phyloP scores from a whole-genome alignment of 2,329 filamentous ascomycete species.

The Phyllosticta citriasiana region DNA sequence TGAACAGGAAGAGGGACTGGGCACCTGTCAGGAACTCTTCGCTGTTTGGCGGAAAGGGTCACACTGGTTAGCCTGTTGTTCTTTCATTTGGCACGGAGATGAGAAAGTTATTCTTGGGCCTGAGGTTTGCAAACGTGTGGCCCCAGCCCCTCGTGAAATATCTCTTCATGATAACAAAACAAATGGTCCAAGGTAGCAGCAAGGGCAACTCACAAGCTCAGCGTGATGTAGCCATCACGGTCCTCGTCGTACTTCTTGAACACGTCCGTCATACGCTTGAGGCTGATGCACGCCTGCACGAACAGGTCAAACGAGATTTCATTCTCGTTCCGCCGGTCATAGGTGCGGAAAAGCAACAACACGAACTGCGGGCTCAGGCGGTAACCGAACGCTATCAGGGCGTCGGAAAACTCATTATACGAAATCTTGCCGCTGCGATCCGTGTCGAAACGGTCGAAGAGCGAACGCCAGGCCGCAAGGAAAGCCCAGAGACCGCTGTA shows the following conservation, averaged over 20 bases:
- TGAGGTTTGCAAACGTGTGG: slow-evolving; percentile 9
- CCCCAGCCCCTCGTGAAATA: background rate
- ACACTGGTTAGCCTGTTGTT: background rate
- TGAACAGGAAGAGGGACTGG: slow-evolving; percentile 45
- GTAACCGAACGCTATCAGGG: slow-evolving; percentile 86
- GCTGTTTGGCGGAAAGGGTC: slow-evolving; percentile 19
- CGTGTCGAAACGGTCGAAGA: slow-evolving; percentile 91
- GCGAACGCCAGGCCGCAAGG: slow-evolving; percentile 80
- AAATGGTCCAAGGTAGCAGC: background rate
- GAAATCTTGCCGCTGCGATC: slow-evolving; percentile 82
- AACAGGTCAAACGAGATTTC: slow-evolving; percentile 72
- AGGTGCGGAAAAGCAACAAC: slow-evolving; percentile 74
- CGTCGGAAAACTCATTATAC: slow-evolving; percentile 77
- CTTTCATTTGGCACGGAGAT: background rate
- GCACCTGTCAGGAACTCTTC: slow-evolving; percentile 47
- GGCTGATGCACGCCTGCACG: slow-evolving; percentile 89
- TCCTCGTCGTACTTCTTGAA: slow-evolving; percentile 99
- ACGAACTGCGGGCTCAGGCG: slow-evolving; percentile 77
- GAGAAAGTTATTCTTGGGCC: background rate
- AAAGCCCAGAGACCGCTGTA: slow-evolving; percentile 78
- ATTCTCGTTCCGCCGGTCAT: slow-evolving; percentile 51
- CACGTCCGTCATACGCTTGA: slow-evolving; percentile 98
- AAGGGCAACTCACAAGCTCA: slow-evolving; percentile 41
- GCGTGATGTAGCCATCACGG: slow-evolving; percentile 70
- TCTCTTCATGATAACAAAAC: background rate